A percentile compares a stretch with the other conserved stretches of the same genome.
These are phyloP conservation scores for Leccinum fallax DNA, from an alignment of 1,284 basidiomycete genomes.

Conservation along the genomic window DNA sequence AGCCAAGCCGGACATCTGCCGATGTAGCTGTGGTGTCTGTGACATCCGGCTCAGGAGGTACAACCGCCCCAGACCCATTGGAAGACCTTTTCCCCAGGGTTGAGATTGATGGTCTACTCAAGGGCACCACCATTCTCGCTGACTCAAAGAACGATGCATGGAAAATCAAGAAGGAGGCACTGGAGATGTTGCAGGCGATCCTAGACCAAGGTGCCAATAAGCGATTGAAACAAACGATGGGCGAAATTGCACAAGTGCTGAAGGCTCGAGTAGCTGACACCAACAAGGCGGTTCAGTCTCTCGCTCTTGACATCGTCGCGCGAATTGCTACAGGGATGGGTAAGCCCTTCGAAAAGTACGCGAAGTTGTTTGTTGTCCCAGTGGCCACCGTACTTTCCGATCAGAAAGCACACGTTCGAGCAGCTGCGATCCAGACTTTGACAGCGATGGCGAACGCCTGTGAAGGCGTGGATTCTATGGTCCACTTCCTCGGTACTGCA, in stretches of 20 bases:
- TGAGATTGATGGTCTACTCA: conserved; percentile 87
- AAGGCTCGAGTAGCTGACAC: conserved; percentile 90
- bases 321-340: conserved; percentile 95
- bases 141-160: conserved; percentile 92
- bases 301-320: conserved; percentile 89
- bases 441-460: conserved; percentile 85
- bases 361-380: conserved; percentile 75
- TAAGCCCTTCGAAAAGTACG: conserved; percentile 91
- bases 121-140: conserved; percentile 80
- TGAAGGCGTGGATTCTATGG: conserved; percentile 83
- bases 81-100: conserved; percentile 96
- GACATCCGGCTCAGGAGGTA: conserved; percentile 42
- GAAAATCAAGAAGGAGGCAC: conserved; percentile 96
- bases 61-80: conserved; percentile 64
- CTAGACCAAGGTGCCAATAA: conserved; percentile 92
- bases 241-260: conserved; percentile 88
- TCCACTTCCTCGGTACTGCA: conserved; percentile 75
- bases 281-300: conserved; percentile 91
- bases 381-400: conserved; percentile 89
- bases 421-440: conserved; percentile 78
- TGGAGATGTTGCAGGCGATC: conserved; percentile 83
- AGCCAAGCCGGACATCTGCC: conserved; percentile 75
- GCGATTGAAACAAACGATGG: conserved; percentile 89
- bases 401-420: conserved; percentile 88
- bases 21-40: conserved; percentile 64